Percentiles rank a stretch among this genome's conserved stretches.
phyloP scores from a whole-genome alignment of 495 filamentous ascomycete genomes.

The Penicillium turbatum region DNA sequence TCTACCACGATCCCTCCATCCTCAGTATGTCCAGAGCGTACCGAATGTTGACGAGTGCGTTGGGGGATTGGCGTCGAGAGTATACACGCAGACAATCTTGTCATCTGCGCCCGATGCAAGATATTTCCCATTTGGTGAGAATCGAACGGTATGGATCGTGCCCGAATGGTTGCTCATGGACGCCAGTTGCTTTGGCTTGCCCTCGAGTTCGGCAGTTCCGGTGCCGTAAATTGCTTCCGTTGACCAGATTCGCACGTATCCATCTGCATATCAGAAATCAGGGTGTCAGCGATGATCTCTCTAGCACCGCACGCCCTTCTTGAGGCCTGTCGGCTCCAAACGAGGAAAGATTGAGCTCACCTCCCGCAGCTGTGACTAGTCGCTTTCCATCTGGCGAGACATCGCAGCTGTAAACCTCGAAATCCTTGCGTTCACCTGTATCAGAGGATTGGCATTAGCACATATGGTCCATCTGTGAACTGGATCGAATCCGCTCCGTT shows the following conservation, averaged over 20 bases:
- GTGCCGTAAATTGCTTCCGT: constrained; percentile 86
- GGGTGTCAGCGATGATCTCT: constrained; percentile 10
- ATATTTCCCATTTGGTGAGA: constrained; percentile 89
- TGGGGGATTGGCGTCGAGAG: constrained; percentile 75
- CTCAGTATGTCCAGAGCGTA: constrained; percentile 37
- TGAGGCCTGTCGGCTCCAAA: background rate
- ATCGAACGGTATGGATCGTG: constrained; percentile 93
- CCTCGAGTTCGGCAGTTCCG: constrained; percentile 57
- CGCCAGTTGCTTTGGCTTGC: constrained; percentile 86
- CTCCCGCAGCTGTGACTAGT: constrained; percentile 89
- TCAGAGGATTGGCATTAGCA: constrained; percentile 4
- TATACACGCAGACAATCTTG: constrained; percentile 96
- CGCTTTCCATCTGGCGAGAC: constrained; percentile 89
- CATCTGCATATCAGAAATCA: constrained; percentile 54
- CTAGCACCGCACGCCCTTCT: background rate
- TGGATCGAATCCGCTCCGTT: background rate
- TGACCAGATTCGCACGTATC: constrained; percentile 96
- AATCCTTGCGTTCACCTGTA: constrained; percentile 88
- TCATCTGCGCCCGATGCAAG: constrained; percentile 96
- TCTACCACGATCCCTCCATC: background rate
- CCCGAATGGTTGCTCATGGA: constrained; percentile 98
- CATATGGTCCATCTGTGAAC: background rate
- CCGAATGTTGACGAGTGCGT: constrained; percentile 71
- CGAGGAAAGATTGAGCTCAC: constrained; percentile 41
- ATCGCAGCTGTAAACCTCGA: constrained; percentile 96